Evolutionary conservation across 1,139 yeast genomes (phyloP).

Genomic region (Hemisphaericaspora lyxosophila): DNA sequence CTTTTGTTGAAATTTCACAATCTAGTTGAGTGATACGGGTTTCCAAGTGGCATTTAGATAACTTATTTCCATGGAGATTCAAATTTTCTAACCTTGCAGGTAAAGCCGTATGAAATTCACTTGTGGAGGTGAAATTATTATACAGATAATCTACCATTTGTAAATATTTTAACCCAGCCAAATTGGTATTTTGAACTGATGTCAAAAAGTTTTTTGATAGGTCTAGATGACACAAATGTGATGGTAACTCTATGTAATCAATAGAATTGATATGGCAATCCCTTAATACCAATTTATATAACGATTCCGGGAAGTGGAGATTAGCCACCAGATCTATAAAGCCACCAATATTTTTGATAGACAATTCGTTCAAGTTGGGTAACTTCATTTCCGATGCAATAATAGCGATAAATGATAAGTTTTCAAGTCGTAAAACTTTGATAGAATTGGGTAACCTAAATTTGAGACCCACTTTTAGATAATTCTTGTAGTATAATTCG

Average conservation of each 20-base stretch:
- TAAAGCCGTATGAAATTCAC: background rate
- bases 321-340: slow-evolving; percentile 5
- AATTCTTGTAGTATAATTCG: slow-evolving; percentile 4
- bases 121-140: slow-evolving; percentile 6
- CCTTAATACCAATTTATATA: slow-evolving; percentile 8
- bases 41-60: slow-evolving; percentile 1
- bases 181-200: slow-evolving; percentile 7
- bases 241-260: slow-evolving; percentile 9
- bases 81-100: background rate
- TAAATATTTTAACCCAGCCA: slow-evolving; percentile 4
- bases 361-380: slow-evolving; percentile 9
- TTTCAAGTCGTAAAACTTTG: slow-evolving; percentile 8
- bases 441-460: slow-evolving; percentile 9
- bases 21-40: slow-evolving; percentile 1
- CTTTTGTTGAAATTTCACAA: slow-evolving; percentile 4
- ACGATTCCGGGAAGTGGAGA: slow-evolving; percentile 3
- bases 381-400: slow-evolving; percentile 3
- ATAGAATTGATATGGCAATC: slow-evolving; percentile 8
- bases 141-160: slow-evolving; percentile 9
- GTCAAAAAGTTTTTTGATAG: slow-evolving; percentile 10
- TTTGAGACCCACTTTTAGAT: slow-evolving; percentile 4
- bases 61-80: slow-evolving; percentile 5
- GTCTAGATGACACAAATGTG: slow-evolving; percentile 8
- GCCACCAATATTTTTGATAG: slow-evolving; percentile 8
- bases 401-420: slow-evolving; percentile 8